Percentiles rank a stretch among this genome's conserved stretches.
Conservation (phyloP, 495 filamentous ascomycete genomes). For the Usnea hakonensis region DNA sequence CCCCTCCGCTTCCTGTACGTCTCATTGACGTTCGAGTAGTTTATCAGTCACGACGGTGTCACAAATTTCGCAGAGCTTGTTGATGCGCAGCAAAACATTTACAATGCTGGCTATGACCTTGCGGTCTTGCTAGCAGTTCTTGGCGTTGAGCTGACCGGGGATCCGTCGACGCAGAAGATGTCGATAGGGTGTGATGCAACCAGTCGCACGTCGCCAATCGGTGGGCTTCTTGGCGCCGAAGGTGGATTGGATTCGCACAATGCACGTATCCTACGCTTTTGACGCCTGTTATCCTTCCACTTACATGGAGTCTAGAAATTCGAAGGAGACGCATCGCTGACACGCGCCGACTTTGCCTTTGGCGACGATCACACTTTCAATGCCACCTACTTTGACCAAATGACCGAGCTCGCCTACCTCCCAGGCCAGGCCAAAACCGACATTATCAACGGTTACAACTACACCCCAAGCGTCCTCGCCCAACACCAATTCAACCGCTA, state of each 20-base stretch:
- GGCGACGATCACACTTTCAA: constrained; percentile 36
- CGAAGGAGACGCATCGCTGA: constrained; percentile 34
- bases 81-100: constrained; percentile 36
- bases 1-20: constrained; percentile 29
- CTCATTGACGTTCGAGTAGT: constrained; percentile 28
- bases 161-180: constrained; percentile 32
- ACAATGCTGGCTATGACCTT: constrained; percentile 37
- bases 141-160: constrained; percentile 32
- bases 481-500: constrained; percentile 32
- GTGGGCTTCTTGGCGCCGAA: constrained; percentile 30
- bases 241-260: constrained; percentile 36
- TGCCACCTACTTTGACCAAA: constrained; percentile 31
- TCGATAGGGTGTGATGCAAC: constrained; percentile 40
- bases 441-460: constrained; percentile 19
- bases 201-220: constrained; percentile 28
- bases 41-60: constrained; percentile 36
- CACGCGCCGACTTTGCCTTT: constrained; percentile 36
- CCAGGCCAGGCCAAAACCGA: constrained; percentile 10
- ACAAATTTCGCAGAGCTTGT: constrained; percentile 37
- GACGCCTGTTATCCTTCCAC: background rate
- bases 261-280: background rate
- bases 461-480: constrained; percentile 26
- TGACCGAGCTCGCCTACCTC: constrained; percentile 16
- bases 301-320: constrained; percentile 26
- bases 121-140: constrained; percentile 30